These are phyloP conservation scores for Entomortierella parvispora DNA, from an alignment of 192 early-diverging fungal species.

Conservation along the genomic window DNA sequence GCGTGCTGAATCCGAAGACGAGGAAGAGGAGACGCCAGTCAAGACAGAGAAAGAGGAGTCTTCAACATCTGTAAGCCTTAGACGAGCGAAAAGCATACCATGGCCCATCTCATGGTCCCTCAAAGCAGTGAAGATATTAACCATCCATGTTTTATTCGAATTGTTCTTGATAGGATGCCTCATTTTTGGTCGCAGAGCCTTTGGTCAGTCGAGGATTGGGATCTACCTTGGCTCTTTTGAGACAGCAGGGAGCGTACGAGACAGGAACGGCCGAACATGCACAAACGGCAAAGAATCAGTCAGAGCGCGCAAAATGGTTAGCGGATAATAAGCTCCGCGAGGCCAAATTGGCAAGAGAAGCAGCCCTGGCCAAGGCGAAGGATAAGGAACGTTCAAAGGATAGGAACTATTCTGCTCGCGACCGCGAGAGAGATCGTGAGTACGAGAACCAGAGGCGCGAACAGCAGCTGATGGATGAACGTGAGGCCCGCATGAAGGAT, in stretches of 20 bases:
- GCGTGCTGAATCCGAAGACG: slow-evolving; percentile 27
- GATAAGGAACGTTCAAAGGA: slow-evolving; percentile 62
- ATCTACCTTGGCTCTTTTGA: slow-evolving; percentile 83
- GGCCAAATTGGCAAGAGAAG: slow-evolving; percentile 65
- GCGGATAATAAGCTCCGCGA: slow-evolving; percentile 74
- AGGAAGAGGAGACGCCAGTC: slow-evolving; percentile 28
- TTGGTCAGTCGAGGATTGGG: slow-evolving; percentile 81
- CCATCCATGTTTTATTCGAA: background rate
- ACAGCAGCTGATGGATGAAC: slow-evolving; percentile 72
- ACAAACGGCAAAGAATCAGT: slow-evolving; percentile 67
- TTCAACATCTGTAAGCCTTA: background rate
- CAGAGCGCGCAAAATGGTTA: slow-evolving; percentile 76
- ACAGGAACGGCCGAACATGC: slow-evolving; percentile 74
- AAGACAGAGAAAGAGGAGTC: slow-evolving; percentile 29
- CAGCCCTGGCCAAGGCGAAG: slow-evolving; percentile 75
- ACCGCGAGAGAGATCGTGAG: slow-evolving; percentile 59
- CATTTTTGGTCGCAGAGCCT: slow-evolving; percentile 75
- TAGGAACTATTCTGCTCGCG: slow-evolving; percentile 51
- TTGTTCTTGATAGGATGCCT: slow-evolving; percentile 14
- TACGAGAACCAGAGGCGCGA: slow-evolving; percentile 66
- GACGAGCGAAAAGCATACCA: too few relatives aligned
- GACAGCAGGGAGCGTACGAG: slow-evolving; percentile 76
- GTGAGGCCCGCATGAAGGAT: slow-evolving; percentile 86
- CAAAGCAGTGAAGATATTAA: too few relatives aligned
- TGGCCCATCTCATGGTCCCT: too few relatives aligned